These are phyloP conservation scores for Ophiocordyceps sinensis DNA, from an alignment of 2,329 filamentous ascomycete species.

Conservation along the genomic window DNA sequence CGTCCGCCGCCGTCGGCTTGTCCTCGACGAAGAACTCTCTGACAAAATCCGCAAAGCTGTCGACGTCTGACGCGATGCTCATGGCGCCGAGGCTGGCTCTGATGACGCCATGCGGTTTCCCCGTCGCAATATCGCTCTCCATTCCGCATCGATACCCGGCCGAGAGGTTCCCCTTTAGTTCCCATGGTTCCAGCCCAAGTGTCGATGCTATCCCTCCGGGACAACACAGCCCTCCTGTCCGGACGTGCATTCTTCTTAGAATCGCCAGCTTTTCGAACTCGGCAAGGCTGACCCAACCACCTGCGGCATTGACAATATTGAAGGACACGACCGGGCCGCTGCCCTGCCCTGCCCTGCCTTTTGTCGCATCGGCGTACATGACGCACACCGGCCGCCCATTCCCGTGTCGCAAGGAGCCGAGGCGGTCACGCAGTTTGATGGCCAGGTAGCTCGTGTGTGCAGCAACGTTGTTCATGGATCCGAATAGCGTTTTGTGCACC, in stretches of 20 bases:
- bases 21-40: constrained; percentile 45
- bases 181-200: constrained; percentile 61
- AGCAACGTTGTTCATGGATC: constrained; percentile 53
- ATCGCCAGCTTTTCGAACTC: constrained; percentile 80
- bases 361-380: constrained; percentile 38
- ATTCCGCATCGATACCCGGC: constrained; percentile 73
- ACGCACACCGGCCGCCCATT: constrained; percentile 53
- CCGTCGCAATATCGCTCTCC: constrained; percentile 66
- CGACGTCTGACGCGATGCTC: constrained; percentile 65
- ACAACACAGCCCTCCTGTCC: constrained; percentile 84
- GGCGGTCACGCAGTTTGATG: constrained; percentile 38
- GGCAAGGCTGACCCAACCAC: constrained; percentile 63
- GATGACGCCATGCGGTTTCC: constrained; percentile 78
- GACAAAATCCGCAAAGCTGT: constrained; percentile 57
- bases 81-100: constrained; percentile 80
- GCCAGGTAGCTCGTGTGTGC: constrained; percentile 56
- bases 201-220: constrained; percentile 69
- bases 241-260: constrained; percentile 66
- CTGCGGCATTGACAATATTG: constrained; percentile 56
- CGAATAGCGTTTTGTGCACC: constrained; percentile 54
- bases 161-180: constrained; percentile 74
- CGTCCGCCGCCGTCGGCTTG: not conserved
- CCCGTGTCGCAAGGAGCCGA: constrained; percentile 49
- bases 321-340: constrained; percentile 72
- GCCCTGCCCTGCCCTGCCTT: constrained; percentile 13